These are phyloP conservation scores for Aspergillus carbonarius DNA, from an alignment of 2,329 filamentous ascomycete species.

Conservation along the genomic window DNA sequence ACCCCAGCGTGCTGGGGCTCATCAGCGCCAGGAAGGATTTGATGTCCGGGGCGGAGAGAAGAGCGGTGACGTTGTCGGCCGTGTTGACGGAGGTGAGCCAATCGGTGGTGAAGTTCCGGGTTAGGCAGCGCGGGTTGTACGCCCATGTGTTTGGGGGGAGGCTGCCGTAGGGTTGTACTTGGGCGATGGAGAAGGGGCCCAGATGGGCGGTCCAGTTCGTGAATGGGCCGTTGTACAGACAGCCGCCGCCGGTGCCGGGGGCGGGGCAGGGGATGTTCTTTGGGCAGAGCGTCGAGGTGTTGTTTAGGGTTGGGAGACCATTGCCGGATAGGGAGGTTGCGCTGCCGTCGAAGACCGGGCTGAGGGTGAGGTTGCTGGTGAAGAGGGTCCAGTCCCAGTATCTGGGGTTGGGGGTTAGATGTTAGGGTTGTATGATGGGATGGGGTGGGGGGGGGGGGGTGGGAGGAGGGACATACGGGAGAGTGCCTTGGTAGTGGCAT, in stretches of 20 bases:
- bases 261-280: background rate
- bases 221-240: constrained; percentile 16
- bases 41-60: constrained; percentile 6
- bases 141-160: constrained; percentile 2
- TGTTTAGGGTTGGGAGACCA: background rate
- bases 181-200: constrained; percentile 5
- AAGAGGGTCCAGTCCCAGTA: constrained; percentile 20
- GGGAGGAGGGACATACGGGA: constrained; percentile 12
- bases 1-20: constrained; percentile 3
- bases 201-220: constrained; percentile 9
- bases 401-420: background rate
- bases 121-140: constrained; percentile 17
- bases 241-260: constrained; percentile 15
- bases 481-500: constrained; percentile 15
- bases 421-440: background rate
- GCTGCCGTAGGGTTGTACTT: background rate
- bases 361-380: background rate
- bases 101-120: constrained; percentile 7
- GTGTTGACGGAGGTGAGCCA: constrained; percentile 3
- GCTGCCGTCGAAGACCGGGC: constrained; percentile 8
- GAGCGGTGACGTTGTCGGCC: background rate
- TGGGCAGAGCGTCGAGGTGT: background rate
- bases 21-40: constrained; percentile 7
- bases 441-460: background rate
- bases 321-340: constrained; percentile 14